A percentile compares a stretch with the other conserved stretches of the same genome.
Conservation (phyloP, 73 alveolate genomes). For the Paraurostyla sp. region DNA sequence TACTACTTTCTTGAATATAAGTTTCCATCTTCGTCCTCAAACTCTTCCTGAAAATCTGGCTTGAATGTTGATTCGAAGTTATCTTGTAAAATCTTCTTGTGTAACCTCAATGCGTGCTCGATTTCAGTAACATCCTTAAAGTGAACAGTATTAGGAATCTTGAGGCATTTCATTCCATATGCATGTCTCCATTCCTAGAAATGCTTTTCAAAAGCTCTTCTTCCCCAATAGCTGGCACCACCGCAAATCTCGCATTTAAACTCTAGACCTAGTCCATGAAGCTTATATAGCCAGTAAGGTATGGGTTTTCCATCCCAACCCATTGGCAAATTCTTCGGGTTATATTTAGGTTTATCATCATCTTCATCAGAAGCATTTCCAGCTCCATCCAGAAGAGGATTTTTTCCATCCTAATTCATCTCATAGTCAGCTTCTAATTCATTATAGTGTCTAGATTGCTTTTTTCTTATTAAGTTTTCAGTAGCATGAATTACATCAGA, state of each 20-base stretch:
- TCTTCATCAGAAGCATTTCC: conserved; percentile 72
- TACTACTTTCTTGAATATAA: conserved; percentile 86
- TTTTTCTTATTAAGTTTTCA: conserved; percentile 88
- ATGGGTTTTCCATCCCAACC: conserved; percentile 99
- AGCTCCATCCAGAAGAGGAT: conserved; percentile 8
- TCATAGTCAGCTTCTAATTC: conserved; percentile 83
- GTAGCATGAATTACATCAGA: conserved; percentile 90
- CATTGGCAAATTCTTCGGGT: conserved; percentile 98
- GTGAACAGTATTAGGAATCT: conserved; percentile 99
- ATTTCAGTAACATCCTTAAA: conserved; percentile 98
- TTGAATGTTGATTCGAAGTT: conserved; percentile 95
- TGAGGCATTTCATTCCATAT: conserved; percentile 99
- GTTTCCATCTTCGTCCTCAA: conserved; percentile 97
- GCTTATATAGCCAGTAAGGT: conserved; percentile 99
- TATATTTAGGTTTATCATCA: conserved; percentile 92
- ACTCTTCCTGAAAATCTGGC: conserved; percentile 97
- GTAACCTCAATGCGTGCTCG: conserved; percentile 98
- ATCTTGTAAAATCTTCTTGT: conserved; percentile 95
- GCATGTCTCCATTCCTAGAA: conserved; percentile 99
- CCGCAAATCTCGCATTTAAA: conserved; percentile 99
- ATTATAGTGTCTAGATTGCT: conserved; percentile 86
- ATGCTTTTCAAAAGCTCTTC: conserved; percentile 98
- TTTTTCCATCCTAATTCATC: conserved; percentile 50
- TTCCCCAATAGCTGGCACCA: conserved; percentile 99
- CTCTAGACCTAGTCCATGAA: conserved; percentile 98